Evolutionary conservation across 371 early-diverging fungal species (phyloP), one percentile per base, ranked within the genome.

Genomic region (Dentiscutata heterogama): DNA sequence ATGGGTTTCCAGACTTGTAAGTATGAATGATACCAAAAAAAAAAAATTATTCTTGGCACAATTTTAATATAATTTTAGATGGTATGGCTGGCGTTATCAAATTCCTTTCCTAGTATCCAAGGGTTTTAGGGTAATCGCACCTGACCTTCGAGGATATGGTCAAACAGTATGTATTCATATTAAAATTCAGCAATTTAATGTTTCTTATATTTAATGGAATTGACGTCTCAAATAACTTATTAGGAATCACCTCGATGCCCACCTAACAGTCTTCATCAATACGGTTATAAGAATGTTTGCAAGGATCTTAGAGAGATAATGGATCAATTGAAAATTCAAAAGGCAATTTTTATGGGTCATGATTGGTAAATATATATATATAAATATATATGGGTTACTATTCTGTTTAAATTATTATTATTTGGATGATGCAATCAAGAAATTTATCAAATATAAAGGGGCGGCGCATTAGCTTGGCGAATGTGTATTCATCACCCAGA

Each of bases 11-110:
- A 0, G 95, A 95, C 64, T 77, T 87, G 46, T 46, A 46, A 46
- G 46, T 46, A 10, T 7, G 11, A 46, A 11, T 46, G 46, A 46
- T 46, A 46, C 46, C 11, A 11, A 8, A 6, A 46, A 6, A 46
- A 8, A 1, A 46, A 1, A 46, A 11, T 11, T 46, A 46, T 46
- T 0, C 10, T 46, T 46, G 0, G 10, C 11, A 10, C 10, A 46
- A 46, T 46, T 46, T 46, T 46, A 46, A 46, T 46, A 46, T 46
- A 10, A 8, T 46, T 46, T 46, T 7, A 46, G 46, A 13, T 90
- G 89, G 88, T 86, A 88, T 79, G 94, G 93, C n/a, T 95, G 95
- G 95, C 88, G 95, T 67, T 88, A 93, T 76, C 94, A 94, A 81
- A 93, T 95, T 81, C 86, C 88, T 20, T 89, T 87, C 82, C 86